A percentile compares a stretch with the other conserved stretches of the same genome.
These are phyloP conservation scores for Osmanthus fragrans DNA, from an alignment of 257 asterid species.

Conservation along the genomic window DNA sequence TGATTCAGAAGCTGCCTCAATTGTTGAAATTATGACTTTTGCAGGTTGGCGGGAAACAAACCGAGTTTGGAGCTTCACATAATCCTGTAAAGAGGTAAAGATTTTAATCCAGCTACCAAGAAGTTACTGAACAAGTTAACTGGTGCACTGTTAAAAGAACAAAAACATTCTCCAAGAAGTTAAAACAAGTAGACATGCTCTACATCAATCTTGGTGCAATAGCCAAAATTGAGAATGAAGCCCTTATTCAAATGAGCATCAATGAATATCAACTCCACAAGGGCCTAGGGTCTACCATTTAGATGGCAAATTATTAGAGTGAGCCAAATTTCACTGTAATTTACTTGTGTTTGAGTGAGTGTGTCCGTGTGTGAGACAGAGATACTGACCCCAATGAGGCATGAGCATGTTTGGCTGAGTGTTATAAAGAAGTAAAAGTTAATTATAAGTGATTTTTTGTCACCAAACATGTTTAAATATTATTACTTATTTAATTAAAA, in stretches of 20 bases:
- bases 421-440: no score
- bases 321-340: not conserved
- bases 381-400: no score
- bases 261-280: not conserved
- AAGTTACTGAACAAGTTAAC: not conserved
- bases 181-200: not conserved
- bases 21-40: constrained; percentile 56
- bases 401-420: no score
- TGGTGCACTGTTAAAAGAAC: not conserved
- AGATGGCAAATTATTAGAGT: not conserved
- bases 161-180: not conserved
- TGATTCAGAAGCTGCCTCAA: constrained; percentile 78
- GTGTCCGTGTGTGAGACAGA: not conserved
- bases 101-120: constrained; percentile 3
- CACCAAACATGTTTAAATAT: not conserved
- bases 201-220: not conserved
- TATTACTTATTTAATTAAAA: not conserved
- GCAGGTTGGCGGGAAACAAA: constrained; percentile 93
- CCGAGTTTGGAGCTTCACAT: constrained; percentile 87
- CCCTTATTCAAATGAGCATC: not conserved
- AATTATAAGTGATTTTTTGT: not conserved
- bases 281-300: not conserved
- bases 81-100: constrained; percentile 50
- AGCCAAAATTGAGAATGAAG: not conserved
- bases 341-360: not conserved